A percentile compares a stretch with the other conserved stretches of the same genome.
Evolutionary conservation across 176 grass and related monocot species (phyloP).

Genomic region (Triticum monococcum): DNA sequence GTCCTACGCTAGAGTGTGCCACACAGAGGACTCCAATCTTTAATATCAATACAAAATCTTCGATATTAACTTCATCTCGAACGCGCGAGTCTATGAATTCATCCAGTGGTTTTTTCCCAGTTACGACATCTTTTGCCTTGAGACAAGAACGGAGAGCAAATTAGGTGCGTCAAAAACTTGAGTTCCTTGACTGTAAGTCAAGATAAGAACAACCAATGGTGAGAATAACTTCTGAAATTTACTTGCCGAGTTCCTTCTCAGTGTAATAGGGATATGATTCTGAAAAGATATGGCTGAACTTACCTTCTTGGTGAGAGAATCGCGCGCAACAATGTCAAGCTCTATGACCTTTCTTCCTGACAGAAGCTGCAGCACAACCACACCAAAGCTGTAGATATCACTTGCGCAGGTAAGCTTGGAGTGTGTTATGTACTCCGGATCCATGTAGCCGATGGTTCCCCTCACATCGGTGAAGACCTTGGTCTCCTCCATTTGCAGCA

Average conservation of each 20-base stretch:
- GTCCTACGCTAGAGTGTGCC: conserved; percentile 49
- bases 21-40: conserved; percentile 50
- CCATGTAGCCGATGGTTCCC: conserved; percentile 78
- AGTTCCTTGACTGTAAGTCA: background rate
- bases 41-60: conserved; percentile 50
- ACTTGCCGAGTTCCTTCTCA: background rate
- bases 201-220: background rate
- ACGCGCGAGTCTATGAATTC: conserved; percentile 55
- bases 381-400: conserved; percentile 73
- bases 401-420: conserved; percentile 56
- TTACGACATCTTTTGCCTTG: conserved; percentile 58
- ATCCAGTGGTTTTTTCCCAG: conserved; percentile 40
- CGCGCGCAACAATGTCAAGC: conserved; percentile 46
- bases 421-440: conserved; percentile 68
- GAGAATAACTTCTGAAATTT: background rate
- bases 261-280: background rate
- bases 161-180: background rate
- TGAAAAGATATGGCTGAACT: background rate
- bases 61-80: conserved; percentile 45
- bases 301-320: conserved; percentile 69
- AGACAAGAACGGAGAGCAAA: background rate
- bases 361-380: conserved; percentile 54
- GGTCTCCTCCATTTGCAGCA: conserved; percentile 60
- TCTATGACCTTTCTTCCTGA: conserved; percentile 78
- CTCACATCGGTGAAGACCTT: conserved; percentile 63